Evolutionary conservation across 495 filamentous ascomycete species (phyloP), one percentile per base, ranked within the genome.

Genomic region (Talaromyces thailandensis): DNA sequence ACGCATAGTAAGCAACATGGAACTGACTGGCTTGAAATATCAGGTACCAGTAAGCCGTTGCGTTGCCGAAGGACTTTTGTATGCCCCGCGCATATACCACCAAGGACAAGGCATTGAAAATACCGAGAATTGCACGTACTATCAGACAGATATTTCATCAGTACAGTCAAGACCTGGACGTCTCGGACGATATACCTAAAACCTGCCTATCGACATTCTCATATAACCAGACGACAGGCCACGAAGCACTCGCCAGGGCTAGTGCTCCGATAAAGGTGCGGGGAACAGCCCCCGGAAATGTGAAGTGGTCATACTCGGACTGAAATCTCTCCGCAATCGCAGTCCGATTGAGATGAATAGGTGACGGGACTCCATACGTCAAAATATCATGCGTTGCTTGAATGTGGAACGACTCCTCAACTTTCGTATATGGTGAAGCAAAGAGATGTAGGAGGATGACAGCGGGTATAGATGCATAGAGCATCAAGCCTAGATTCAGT

Each of bases 371-470:
- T 1, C 92, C 90, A 73, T 92, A 92, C 3, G 80, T 82, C 16
- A 94, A 69, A 35, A 98, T 88, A 69, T 99, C 94, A 73, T 98
- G 95, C 6, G 87, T 86, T 0, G 94, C 94, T 71, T 99, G 94
- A 58, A 98, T 85, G 67, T 96, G 96, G 82, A 99, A 99, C 0
- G 93, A 97, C 76, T 99, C 94, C 71, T 99, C 94, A 61, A 99
- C 95, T 74, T 99, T 99, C 56, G 95, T 97, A 77, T 94, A 97
- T 1, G 94, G 95, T 16, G 95, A 86, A 8, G 84, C 73, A 61
- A 86, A 63, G 56, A 96, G 83, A 72, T 99, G 93, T 26, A 91
- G 56, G 21, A 93, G 69, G 65, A 96, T 83, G 37, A 91, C 70
- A 2, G 71, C 64, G 2, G 89, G 88, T 62, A 96, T 82, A 29